phyloP scores from a whole-genome alignment of 140 eudicot genomes.

The Ambrosia hybrid region DNA sequence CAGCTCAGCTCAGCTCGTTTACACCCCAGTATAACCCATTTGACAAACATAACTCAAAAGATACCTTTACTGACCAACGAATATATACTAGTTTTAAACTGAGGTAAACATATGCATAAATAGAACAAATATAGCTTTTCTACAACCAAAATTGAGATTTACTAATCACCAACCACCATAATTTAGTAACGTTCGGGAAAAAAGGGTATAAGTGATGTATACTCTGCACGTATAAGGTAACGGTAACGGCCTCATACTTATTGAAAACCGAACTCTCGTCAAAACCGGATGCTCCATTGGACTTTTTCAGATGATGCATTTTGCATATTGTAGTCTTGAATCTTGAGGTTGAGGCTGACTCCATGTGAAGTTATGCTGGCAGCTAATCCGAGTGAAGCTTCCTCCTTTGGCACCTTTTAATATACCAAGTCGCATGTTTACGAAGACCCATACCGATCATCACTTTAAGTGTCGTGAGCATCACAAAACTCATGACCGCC shows the following conservation, averaged over 20 bases:
- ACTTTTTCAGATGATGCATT: constrained; percentile 1
- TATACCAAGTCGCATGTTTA: constrained; percentile 87
- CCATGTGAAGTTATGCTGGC: constrained; percentile 5
- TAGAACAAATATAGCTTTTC: background rate
- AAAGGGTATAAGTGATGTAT: constrained; percentile 23
- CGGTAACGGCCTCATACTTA: constrained; percentile 22
- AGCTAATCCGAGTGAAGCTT: constrained; percentile 71
- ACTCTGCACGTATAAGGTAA: constrained; percentile 8
- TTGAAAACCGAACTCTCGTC: constrained; percentile 21
- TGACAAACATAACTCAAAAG: background rate
- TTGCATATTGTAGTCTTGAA: constrained; percentile 8
- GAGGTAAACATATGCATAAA: constrained; percentile 9
- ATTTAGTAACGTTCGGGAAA: constrained; percentile 15
- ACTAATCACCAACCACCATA: constrained; percentile 22
- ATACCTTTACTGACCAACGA: background rate
- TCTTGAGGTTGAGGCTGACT: constrained; percentile 15
- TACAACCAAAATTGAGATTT: constrained; percentile 19
- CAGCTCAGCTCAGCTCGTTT: too few relatives aligned
- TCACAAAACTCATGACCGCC: constrained; percentile 60
- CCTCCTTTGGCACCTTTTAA: constrained; percentile 73
- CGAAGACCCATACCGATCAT: constrained; percentile 85
- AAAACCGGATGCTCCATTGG: constrained; percentile 7
- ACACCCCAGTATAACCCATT: background rate
- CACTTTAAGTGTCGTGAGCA: constrained; percentile 80
- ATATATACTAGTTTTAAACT: background rate